Percentiles rank a stretch among this genome's conserved stretches.
phyloP scores from a whole-genome alignment of 306 rosid species.

The Pterocarpus santalinus region DNA sequence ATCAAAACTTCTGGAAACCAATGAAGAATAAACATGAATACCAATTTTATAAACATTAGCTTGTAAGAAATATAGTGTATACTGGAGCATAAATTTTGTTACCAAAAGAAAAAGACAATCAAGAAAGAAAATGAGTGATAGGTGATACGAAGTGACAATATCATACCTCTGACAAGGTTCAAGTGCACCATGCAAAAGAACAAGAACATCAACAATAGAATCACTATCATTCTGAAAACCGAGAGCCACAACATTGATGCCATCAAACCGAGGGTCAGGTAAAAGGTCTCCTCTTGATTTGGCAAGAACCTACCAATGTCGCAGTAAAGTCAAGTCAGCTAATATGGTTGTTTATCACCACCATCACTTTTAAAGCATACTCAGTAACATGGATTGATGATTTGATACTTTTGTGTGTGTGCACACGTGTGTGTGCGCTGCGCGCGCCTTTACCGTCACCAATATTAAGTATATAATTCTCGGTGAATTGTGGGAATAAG shows the following conservation, averaged over 20 bases:
- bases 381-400: constrained; percentile 1
- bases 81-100: constrained; percentile 35
- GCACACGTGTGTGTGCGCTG: not conserved
- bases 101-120: constrained; percentile 22
- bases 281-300: constrained; percentile 89
- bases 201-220: constrained; percentile 63
- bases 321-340: constrained; percentile 43
- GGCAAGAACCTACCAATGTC: constrained; percentile 72
- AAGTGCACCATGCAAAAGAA: constrained; percentile 66
- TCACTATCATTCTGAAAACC: constrained; percentile 75
- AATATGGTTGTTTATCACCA: constrained; percentile 24
- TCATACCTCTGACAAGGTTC: constrained; percentile 69
- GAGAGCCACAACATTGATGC: constrained; percentile 72
- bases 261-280: constrained; percentile 89
- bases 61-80: constrained; percentile 37
- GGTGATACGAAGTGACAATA: constrained; percentile 31
- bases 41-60: constrained; percentile 34
- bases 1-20: constrained; percentile 70
- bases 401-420: constrained; percentile 13
- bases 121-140: constrained; percentile 18
- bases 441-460: not conserved
- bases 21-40: constrained; percentile 43
- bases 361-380: constrained; percentile 22
- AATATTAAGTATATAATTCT: constrained; percentile 26
- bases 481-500: constrained; percentile 32